Evolutionary conservation across 208 protist genomes (phyloP), one percentile per base, ranked within the genome.

Genomic region (Acanthamoeba lenticulata): DNA sequence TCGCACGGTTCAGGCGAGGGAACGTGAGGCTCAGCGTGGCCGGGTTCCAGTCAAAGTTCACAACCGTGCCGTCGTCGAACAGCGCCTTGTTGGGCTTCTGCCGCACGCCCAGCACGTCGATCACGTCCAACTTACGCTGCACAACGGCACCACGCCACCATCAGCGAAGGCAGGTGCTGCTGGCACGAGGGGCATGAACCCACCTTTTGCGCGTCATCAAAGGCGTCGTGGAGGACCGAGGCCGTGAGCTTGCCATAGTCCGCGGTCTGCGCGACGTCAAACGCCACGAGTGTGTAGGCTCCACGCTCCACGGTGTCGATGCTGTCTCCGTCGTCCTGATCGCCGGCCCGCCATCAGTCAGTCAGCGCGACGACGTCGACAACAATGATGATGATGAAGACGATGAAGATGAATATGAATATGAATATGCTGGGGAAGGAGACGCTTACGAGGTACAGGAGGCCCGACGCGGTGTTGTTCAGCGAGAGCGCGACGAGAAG

Each of bases 371-470:
- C 47, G 47, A 15, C 15, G 47, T 15, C 9, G 47, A n/a, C n/a
- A n/a, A n/a, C n/a, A n/a, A n/a, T n/a, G n/a, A n/a, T n/a, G n/a
- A n/a, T n/a, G n/a, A n/a, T n/a, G n/a, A n/a, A n/a, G n/a, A n/a
- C n/a, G n/a, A n/a, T n/a, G n/a, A n/a, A n/a, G n/a, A n/a, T n/a
- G n/a, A n/a, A n/a, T n/a, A n/a, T n/a, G n/a, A n/a, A n/a, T n/a
- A n/a, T n/a, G n/a, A n/a, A n/a, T n/a, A n/a, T n/a, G n/a, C n/a
- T n/a, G n/a, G n/a, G n/a, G n/a, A n/a, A n/a, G n/a, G n/a, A n/a
- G n/a, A n/a, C n/a, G n/a, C n/a, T n/a, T 55, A 88, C 97, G 2
- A 98, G 49, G 42, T 90, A 98, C 1, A 98, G 77, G 32, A 57
- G 13, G 47, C 97, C 97, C 27, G 42, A 36, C 0, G 97, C 95